Percentiles rank a stretch among this genome's conserved stretches.
Conservation (phyloP, 306 rosid species). For the Castanea mollissima region DNA sequence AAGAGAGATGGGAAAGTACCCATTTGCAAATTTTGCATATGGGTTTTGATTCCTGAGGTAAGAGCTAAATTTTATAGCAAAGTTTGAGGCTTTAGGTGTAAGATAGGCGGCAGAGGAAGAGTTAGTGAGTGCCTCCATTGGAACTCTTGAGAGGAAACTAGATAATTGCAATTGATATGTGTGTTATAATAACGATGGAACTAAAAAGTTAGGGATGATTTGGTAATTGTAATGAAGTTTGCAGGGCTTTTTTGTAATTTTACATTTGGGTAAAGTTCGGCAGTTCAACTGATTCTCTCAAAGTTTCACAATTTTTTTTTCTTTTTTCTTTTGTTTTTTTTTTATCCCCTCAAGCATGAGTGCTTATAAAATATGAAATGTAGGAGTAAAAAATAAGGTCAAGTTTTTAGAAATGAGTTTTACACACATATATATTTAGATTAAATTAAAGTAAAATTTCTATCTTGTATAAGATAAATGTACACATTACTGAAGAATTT, state of each 20-base stretch:
- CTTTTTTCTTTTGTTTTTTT: no score
- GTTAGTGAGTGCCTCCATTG: conserved; percentile 48
- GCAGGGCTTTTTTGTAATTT: neutral
- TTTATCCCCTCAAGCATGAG: accelerated
- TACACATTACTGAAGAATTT: no score
- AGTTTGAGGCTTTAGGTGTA: conserved; percentile 20
- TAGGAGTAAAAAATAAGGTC: no score
- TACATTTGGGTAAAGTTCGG: neutral
- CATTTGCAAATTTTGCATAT: conserved; percentile 19
- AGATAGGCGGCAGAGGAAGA: conserved; percentile 36
- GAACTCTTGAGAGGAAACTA: neutral
- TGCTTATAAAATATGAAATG: no score
- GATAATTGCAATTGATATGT: neutral
- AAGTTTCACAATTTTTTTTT: no score
- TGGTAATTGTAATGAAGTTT: neutral
- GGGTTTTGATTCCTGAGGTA: conserved; percentile 16
- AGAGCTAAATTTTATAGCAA: conserved; percentile 15
- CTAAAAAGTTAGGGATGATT: neutral
- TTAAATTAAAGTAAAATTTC: no score
- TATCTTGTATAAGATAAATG: no score
- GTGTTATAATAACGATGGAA: neutral
- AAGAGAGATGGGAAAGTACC: conserved; percentile 31
- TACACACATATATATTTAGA: no score
- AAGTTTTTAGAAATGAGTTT: no score
- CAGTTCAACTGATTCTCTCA: no score